Evolutionary conservation across 1,139 yeast species (phyloP), one percentile per base, ranked within the genome.

Genomic region (Saccharomyces hybrid): DNA sequence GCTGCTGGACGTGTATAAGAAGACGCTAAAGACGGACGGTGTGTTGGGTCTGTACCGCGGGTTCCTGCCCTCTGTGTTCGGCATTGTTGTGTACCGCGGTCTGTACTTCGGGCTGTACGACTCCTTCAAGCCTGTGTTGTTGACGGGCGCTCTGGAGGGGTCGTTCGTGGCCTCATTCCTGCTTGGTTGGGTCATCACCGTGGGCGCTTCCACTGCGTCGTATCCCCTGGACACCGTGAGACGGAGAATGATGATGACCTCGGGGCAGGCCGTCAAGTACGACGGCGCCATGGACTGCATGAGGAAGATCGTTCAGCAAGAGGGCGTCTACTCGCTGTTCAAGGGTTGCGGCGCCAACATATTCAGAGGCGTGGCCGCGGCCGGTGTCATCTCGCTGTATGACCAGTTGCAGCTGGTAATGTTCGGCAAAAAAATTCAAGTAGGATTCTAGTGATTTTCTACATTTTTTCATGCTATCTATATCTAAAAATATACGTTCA

Each of bases 201-300:
- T 87, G 65, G 85, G 82, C 76, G 86, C 89, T 68, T 84, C 88
- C 68, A 82, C 87, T 64, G 88, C 87, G 70, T 83, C 88, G 68
- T 84, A 84, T 80, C 89, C 89, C 74, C 81, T 84, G 72, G 89
- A 84, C 77, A 84, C 89, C 70, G 85, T 84, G 72, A 84, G 89
- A 81, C 84, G 90, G 80, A 84, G 89, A 79, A 84, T 84, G 89
- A 84, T 84, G 89, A 84, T 85, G 88, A 85, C 90, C 66, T 84
- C 89, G 62, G 88, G 88, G 72, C 86, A 83, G 75, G 85, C 85
- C 70, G 86, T 83, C 69, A 83, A 83, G 78, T 85, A 85, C 81
- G 75, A 78, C 74, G 83, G 86, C 72, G 86, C 89, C 64, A 77
- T 83, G 75, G 88, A 84, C 73, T 87, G 88, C 69, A 82, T 83